Percentiles rank a stretch among this genome's conserved stretches.
Conservation (phyloP, 2,329 filamentous ascomycete genomes). For the Graphilbum sp. region DNA sequence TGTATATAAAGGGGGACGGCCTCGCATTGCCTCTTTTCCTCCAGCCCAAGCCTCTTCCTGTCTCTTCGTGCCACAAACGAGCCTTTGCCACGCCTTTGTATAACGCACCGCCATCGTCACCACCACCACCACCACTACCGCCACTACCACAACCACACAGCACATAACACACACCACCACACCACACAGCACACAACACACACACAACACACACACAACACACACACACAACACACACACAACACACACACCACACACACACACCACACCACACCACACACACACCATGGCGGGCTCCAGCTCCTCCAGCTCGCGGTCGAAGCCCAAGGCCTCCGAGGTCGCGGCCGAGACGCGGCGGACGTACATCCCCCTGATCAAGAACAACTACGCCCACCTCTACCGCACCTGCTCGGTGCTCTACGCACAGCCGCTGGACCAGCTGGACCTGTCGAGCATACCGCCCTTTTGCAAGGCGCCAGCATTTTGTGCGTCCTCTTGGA, state of each 20-base stretch:
- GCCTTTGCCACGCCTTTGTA: no score
- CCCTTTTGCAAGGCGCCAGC: constrained; percentile 22
- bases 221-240: no score
- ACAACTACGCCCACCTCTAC: constrained; percentile 36
- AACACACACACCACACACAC: no score
- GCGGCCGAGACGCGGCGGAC: constrained; percentile 56
- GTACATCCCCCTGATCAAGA: constrained; percentile 49
- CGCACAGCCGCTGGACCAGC: constrained; percentile 30
- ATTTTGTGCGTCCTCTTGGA: constrained; percentile 25
- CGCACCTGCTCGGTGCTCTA: constrained; percentile 43
- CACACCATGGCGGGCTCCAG: constrained; percentile 27
- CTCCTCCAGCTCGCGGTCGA: constrained; percentile 19
- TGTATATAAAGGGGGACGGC: neutral
- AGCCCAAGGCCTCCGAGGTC: constrained; percentile 50
- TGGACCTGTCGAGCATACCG: constrained; percentile 20
- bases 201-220: no score
- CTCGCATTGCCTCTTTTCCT: no score
- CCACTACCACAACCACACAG: no score
- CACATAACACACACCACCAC: no score
- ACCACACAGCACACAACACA: neutral
- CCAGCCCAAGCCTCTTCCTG: no score
- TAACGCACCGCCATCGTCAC: no score
- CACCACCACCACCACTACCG: no score
- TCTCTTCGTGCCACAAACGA: no score
- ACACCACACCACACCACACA: no score